Base-by-base conservation (phyloP, 345 rosid genomes). In the Sonneratia alba region DNA sequence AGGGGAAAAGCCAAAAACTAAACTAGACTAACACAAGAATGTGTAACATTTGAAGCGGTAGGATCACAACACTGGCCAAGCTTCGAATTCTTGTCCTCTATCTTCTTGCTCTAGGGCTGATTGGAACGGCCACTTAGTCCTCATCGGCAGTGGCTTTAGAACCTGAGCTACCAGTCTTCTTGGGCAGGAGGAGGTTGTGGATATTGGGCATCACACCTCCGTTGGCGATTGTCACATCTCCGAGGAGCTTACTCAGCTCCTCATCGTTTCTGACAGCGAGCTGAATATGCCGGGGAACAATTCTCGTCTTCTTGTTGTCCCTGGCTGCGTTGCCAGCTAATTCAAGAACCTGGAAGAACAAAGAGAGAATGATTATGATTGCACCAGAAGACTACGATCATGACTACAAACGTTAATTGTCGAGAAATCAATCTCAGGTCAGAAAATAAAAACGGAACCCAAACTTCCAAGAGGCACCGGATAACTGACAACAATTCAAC, bases 191-290 rank as follows among this genome's bases (percentile, higher is more conserved):
- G 37, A 86, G 92, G 76, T 87, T 92, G 86, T 92, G 97, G 79
- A 92, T 92, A 80, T 92, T 92, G 0, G 96, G 96, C 96, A 92
- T 90, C 74, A 92, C 94, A 75, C 94, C 97, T 13, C 97, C 97
- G 21, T 92, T 90, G 16, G 96, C 92, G 62, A 90, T 92, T 0
- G 96, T 92, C 11, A 47, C 51, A 13, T 92, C 98, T 40, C 98
- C 98, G 0, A 92, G 89, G 19, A 90, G 90, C 82, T 92, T 92
- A 85, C 98, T 90, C 47, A 92, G 85, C 72, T 92, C 96, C 74
- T 92, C 98, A 0, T 92, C 96, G 1, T 90, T 92, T 76, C 96
- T 88, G 47, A 92, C 96, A 0, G 98, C 96, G 0, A 92, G 81
- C 75, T 92, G 98, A 13, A 92, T 90, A 74, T 92, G 96, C 16